phyloP scores from a whole-genome alignment of 2,329 filamentous ascomycete species.

The Claviceps monticola region DNA sequence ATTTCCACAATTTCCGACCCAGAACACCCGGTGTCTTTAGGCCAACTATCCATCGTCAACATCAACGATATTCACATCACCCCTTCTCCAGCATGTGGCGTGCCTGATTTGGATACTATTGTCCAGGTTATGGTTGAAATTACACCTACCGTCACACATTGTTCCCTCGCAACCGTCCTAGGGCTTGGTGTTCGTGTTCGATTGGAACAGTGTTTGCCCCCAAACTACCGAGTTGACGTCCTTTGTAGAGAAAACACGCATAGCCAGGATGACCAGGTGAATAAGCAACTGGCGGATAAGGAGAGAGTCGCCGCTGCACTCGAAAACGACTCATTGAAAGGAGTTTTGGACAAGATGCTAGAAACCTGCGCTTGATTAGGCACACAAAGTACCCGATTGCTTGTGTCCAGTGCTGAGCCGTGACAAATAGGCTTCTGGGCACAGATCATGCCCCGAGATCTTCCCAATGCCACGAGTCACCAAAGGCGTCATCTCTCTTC shows the following conservation, averaged over 20 bases:
- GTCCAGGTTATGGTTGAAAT: conserved; percentile 74
- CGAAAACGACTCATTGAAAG: conserved; percentile 83
- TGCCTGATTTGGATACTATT: conserved; percentile 38
- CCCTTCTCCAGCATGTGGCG: conserved; percentile 21
- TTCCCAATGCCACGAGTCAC: neutral
- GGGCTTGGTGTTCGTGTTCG: conserved; percentile 85
- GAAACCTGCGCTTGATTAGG: conserved; percentile 54
- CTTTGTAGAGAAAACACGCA: conserved; percentile 95
- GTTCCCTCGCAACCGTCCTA: conserved; percentile 90
- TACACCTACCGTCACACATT: conserved; percentile 94
- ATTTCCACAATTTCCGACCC: conserved; percentile 92
- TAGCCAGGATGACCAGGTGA: conserved; percentile 85
- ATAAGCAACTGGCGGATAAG: conserved; percentile 93
- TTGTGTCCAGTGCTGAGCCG: neutral
- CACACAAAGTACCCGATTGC: neutral
- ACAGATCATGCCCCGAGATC: no score
- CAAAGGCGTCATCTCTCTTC: no score
- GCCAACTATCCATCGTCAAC: conserved; percentile 87
- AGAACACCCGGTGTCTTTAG: conserved; percentile 87
- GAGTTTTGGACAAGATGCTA: conserved; percentile 86
- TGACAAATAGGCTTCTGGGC: neutral
- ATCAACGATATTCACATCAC: conserved; percentile 81
- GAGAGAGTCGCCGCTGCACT: conserved; percentile 88
- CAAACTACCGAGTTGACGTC: conserved; percentile 84
- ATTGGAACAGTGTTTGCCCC: conserved; percentile 78